These are phyloP conservation scores for Annulohypoxylon nitens DNA, from an alignment of 495 filamentous ascomycete genomes.

Conservation along the genomic window DNA sequence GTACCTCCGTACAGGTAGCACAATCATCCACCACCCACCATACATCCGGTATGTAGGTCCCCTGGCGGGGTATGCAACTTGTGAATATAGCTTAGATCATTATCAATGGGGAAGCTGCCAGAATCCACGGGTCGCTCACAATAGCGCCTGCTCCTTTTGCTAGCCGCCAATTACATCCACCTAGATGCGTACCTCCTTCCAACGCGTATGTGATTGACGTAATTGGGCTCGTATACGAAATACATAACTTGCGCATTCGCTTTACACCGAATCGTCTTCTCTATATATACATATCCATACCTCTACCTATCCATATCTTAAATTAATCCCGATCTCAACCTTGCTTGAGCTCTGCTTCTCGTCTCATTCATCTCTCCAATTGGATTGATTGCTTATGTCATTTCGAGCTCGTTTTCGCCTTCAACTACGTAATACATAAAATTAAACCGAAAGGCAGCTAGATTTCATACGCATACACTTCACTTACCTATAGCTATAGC, in stretches of 20 bases:
- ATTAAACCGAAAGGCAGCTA: neutral
- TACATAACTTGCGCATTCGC: neutral
- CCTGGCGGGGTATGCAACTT: slow-evolving; percentile 32
- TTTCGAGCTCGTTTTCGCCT: slow-evolving; percentile 12
- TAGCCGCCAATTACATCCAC: neutral
- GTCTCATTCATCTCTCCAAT: neutral
- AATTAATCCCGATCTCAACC: neutral
- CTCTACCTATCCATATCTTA: neutral
- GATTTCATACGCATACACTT: neutral
- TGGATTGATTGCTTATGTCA: slow-evolving; percentile 3
- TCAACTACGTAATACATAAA: slow-evolving; percentile 14
- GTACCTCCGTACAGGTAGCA: neutral
- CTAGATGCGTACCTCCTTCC: neutral
- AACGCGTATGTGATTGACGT: slow-evolving; percentile 32
- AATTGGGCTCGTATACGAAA: slow-evolving; percentile 26
- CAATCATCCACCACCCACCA: too few species aligned
- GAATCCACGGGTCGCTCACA: neutral
- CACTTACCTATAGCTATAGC: neutral
- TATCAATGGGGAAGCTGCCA: slow-evolving; percentile 16
- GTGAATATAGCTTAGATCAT: slow-evolving; percentile 20
- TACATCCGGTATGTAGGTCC: too few species aligned
- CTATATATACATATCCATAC: neutral
- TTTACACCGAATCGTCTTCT: slow-evolving; percentile 1
- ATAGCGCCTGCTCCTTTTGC: slow-evolving; percentile 5
- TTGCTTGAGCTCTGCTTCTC: neutral